Conservation (phyloP, 192 early-diverging fungal genomes). For the Podila minutissima region DNA sequence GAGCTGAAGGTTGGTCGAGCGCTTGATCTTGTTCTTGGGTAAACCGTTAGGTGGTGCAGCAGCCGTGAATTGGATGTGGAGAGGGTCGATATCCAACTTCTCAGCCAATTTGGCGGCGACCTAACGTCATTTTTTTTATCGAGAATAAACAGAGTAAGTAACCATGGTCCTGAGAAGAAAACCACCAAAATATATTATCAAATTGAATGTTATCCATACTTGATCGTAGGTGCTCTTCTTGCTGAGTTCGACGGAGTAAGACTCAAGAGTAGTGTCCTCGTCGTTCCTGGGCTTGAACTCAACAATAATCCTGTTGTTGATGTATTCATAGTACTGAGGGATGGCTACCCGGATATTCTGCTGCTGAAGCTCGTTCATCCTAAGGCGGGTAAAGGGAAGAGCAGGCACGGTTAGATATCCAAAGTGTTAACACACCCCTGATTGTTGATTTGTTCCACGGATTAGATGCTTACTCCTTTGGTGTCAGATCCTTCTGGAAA, state of each 20-base stretch:
- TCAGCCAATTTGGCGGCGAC: slow-evolving; percentile 73
- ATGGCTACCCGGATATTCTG: slow-evolving; percentile 58
- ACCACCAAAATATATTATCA: not conserved
- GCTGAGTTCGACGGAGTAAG: slow-evolving; percentile 62
- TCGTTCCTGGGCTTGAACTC: slow-evolving; percentile 70
- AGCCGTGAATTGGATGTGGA: slow-evolving; percentile 79
- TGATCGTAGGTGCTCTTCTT: slow-evolving; percentile 76
- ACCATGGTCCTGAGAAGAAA: not conserved
- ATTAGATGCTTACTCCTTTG: slow-evolving; percentile 53
- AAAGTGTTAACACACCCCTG: too few relatives aligned
- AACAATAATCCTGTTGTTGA: slow-evolving; percentile 75
- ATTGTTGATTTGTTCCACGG: not conserved
- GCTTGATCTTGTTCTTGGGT: slow-evolving; percentile 47
- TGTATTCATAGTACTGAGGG: slow-evolving; percentile 82
- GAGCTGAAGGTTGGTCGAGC: slow-evolving; percentile 36
- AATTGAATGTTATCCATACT: not conserved
- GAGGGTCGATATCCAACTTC: slow-evolving; percentile 66
- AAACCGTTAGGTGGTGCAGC: slow-evolving; percentile 28
- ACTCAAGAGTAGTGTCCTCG: slow-evolving; percentile 50
- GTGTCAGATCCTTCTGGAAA: slow-evolving; percentile 71
- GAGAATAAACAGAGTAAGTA: not conserved
- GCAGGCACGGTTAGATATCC: too few relatives aligned
- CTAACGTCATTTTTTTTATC: not conserved
- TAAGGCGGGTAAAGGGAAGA: not conserved
- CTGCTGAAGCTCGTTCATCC: slow-evolving; percentile 48